Conservation (phyloP, 176 grass and related monocot species). For the Aegilops longissima region DNA sequence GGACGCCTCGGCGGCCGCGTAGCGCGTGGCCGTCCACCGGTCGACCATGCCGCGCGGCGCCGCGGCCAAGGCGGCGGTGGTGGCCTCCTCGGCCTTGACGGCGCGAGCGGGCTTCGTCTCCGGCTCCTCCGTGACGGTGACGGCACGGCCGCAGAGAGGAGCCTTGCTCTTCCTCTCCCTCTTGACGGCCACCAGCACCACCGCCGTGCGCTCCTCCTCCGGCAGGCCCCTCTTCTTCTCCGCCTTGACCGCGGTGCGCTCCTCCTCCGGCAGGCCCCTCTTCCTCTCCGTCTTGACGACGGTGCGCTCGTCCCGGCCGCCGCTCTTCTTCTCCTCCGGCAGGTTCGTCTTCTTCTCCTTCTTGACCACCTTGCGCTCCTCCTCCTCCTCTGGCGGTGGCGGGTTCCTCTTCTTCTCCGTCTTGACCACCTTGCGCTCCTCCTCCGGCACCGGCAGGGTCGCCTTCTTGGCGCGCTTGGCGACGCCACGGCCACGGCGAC, state of each 20-base stretch:
- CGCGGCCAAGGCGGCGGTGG: background rate
- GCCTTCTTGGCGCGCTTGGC: background rate
- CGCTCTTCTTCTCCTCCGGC: background rate
- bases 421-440: background rate
- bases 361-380: background rate
- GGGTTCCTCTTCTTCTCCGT: background rate
- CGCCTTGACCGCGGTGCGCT: background rate
- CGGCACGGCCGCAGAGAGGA: background rate
- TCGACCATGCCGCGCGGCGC: constrained; percentile 34
- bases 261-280: background rate
- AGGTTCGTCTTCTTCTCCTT: background rate
- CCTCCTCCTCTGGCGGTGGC: background rate
- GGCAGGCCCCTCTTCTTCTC: background rate
- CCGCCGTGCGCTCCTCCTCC: background rate
- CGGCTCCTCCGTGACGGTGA: background rate
- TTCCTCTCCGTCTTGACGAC: background rate
- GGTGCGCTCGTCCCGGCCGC: background rate
- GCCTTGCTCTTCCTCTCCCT: background rate
- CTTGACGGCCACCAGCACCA: background rate
- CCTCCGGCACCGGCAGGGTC: background rate
- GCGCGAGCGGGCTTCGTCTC: background rate
- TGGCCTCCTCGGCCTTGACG: background rate
- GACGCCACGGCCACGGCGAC: background rate
- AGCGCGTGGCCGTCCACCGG: constrained; percentile 52
- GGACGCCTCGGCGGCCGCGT: constrained; percentile 43